phyloP scores from a whole-genome alignment of 2,329 filamentous ascomycete species.

The Phaeophleospora eucalypticola region DNA sequence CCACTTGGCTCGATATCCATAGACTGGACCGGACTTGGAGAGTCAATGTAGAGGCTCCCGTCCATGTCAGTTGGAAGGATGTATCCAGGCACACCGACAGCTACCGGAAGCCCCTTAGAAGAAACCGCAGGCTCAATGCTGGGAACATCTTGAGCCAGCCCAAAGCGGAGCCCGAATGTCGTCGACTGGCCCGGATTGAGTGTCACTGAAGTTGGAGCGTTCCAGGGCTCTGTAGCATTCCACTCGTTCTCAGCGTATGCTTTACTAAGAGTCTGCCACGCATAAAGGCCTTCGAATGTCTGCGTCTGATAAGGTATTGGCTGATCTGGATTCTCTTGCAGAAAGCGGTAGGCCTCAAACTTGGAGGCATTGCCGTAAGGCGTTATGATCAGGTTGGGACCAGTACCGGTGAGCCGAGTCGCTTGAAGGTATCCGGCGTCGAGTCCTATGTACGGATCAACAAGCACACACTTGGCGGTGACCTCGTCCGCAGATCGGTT shows the following conservation, averaged over 20 bases:
- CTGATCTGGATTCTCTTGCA: conserved; percentile 45
- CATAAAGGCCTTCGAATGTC: too few relatives aligned
- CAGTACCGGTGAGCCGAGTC: conserved; percentile 50
- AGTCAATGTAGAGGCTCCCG: conserved; percentile 45
- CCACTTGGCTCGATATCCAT: conserved; percentile 40
- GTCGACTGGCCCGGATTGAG: conserved; percentile 45
- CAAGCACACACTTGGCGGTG: conserved; percentile 49
- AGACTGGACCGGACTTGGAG: conserved; percentile 41
- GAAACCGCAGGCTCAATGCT: conserved; percentile 47
- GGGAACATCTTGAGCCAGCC: conserved; percentile 43
- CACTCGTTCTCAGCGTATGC: conserved; percentile 56
- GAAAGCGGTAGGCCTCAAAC: conserved; percentile 54
- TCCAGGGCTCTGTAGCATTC: conserved; percentile 52
- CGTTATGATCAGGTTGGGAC: conserved; percentile 53
- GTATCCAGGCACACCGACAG: conserved; percentile 53
- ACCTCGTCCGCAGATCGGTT: conserved; percentile 47
- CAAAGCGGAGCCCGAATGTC: conserved; percentile 51
- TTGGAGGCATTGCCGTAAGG: conserved; percentile 47
- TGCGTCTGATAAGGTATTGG: conserved; percentile 40
- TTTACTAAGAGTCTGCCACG: too few relatives aligned
- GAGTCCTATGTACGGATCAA: conserved; percentile 60
- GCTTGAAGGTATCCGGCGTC: conserved; percentile 56
- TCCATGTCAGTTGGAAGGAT: conserved; percentile 50
- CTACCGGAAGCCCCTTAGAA: conserved; percentile 45
- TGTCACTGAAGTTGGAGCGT: conserved; percentile 46